Base-by-base conservation (phyloP, 306 rosid genomes). In the Aeschynomene evenia region DNA sequence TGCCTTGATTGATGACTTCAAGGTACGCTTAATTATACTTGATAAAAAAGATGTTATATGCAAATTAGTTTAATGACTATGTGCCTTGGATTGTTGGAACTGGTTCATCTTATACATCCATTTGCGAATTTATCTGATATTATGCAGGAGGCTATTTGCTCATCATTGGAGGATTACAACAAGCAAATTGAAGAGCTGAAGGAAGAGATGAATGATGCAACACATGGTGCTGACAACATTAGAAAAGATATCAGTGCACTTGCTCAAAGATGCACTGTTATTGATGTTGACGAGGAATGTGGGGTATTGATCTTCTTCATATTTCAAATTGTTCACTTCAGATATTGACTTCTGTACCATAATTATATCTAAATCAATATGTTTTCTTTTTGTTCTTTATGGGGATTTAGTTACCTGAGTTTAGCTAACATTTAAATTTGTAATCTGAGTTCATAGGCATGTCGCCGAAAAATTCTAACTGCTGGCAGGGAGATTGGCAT, bases 151-250 rank as follows among this genome's bases (percentile, higher is more conserved):
- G 97, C 97, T 74, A 90, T 94, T 60, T 88, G 97, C 82, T 88
- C 91, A 50, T 94, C 98, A 2, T 77, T 94, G 79, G 98, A 90
- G 79, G 98, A 94, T 78, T 94, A 94, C 88, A 90, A 94, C 89
- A 94, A 90, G 87, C 98, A 94, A 84, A 94, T 94, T 71, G 98
- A 94, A 82, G 83, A 68, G 74, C 77, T 94, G 82, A 94, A 94
- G 81, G 82, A 90, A 69, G 98, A 94, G 87, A 94, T 94, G 98
- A 90, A 94, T 73, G 98, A 94, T 79, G 97, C 98, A 70, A 94
- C 98, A 34, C 92, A 86, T 77, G 98, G 97, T 70, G 97, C 97
- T 45, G 97, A 90, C 83, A 91, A 88, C 88, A 94, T 94, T 73
- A 81, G 98, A 77, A 94, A 85, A 72, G 98, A 94, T 85, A 94